Base-by-base conservation (phyloP, 2,329 filamentous ascomycete genomes). In the Zymoseptoria tritici region DNA sequence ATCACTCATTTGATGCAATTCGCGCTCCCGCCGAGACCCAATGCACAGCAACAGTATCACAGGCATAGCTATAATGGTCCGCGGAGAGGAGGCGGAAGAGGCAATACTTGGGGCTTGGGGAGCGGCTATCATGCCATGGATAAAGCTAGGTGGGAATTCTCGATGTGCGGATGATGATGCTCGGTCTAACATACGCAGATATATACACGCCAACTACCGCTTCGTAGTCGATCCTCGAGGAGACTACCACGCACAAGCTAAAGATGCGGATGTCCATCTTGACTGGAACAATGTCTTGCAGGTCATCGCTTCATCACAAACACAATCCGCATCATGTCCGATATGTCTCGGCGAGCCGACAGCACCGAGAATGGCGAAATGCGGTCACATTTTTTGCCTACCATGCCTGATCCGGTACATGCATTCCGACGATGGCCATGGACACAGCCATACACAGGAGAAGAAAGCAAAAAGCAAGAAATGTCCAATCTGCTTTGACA, bases 1-100 rank as follows among this genome's bases (percentile, higher is more conserved):
- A 99, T 99, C 72, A 97, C 94, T 49, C 94, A 99, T 75, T 79
- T 99, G 59, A 89, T 99, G 81, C 93, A 93, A 78, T 96, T 97
- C 75, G 86, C 89, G 52, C 80, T 91, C 20, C 89, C 92, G 21
- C 86, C 89, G 50, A 85, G 90, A 54, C 87, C 88, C 9, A 63
- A 65, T 21, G 84, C 86, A 62, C 81, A 81, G 68, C 82, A 84
- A 67, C 79, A 80, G 55, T 73, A 68, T 52, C 66, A 71, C 56
- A 63, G 67, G 78, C 66, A 70, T 62, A 68, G 67, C 55, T 68
- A 69, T 58, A 68, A 72, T 61, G 69, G 68, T 4, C 81, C 83
- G 36, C 76, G 57, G 70, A 70, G 54, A 71, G 72, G 68, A 84
- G 89, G 59, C 82, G 77, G 57, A 70, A 70, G 54, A 71, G 89